Conservation (phyloP, 345 rosid genomes). For the Turnera subulata region DNA sequence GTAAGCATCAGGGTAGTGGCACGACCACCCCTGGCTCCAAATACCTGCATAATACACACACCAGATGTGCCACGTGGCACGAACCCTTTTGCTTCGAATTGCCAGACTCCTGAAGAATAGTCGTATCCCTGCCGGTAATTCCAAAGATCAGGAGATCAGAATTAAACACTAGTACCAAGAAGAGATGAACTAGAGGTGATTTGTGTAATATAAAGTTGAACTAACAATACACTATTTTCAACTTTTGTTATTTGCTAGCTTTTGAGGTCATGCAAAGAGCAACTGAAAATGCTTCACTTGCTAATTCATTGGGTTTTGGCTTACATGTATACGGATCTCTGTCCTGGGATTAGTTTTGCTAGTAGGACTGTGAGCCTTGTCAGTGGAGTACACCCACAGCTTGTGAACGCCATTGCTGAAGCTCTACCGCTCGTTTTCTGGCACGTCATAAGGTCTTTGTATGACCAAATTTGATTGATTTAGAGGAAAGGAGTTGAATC, state of each 20-base stretch:
- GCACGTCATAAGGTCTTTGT: not conserved
- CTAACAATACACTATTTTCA: too few species aligned
- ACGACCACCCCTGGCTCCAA: conserved; percentile 21
- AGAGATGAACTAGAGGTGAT: too few species aligned
- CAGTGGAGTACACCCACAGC: not conserved
- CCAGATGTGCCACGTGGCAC: conserved; percentile 31
- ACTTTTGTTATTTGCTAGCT: too few species aligned
- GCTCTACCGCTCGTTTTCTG: not conserved
- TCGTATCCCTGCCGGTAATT: conserved; percentile 28
- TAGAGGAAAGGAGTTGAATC: not conserved
- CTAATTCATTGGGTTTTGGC: not conserved
- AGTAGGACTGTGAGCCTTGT: not conserved
- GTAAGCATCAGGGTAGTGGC: conserved; percentile 23
- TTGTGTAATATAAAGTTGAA: too few species aligned
- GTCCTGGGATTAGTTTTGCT: not conserved
- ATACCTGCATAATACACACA: conserved; percentile 32
- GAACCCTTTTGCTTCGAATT: conserved; percentile 33
- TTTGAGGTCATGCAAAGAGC: too few species aligned
- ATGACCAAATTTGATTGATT: not conserved
- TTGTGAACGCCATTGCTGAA: not conserved
- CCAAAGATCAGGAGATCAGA: too few species aligned
- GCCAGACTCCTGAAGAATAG: conserved; percentile 33
- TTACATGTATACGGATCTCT: not conserved
- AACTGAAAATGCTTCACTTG: too few species aligned
- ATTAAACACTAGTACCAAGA: too few species aligned